Evolutionary conservation across 2,329 filamentous ascomycete genomes (phyloP), one percentile per base, ranked within the genome.

Genomic region (Waltergamsia citrina): DNA sequence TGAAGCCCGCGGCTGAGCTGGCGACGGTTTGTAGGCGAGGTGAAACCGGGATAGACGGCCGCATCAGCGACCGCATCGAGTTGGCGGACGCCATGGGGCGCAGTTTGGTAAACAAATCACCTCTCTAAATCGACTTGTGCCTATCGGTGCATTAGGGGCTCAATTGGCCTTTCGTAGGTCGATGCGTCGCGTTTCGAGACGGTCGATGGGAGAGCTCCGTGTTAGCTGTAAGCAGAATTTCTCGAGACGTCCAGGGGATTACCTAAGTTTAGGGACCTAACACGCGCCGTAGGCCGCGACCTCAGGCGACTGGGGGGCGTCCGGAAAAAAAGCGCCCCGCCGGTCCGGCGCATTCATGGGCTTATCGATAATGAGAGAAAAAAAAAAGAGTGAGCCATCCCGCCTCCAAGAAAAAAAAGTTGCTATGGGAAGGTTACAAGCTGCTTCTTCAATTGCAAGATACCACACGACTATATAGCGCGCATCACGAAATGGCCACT

Each of bases 41-140:
- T 45, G 52, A 45, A 43, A 49, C 43, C 31, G 49, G 43, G 35
- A 56, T 36, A 42, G 50, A 40, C 32, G 57, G 54, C 50, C 54
- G 53, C 36, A 53, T 51, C 46, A 65, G 63, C 54, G 52, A 62
- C 48, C 56, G 65, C 42, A 60, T 55, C 43, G 54, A 62, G 45
- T 51, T 60, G 41, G 44, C 47, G 40, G 59, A 56, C 25, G 59
- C 59, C 60, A 63, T 63, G 36, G 38, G 42, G 41, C 40, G 29
- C 26, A 28, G 10, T 15, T 25, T 21, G n/a, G 9, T 18, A 7
- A 21, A n/a, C n/a, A n/a, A n/a, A n/a, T n/a, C n/a, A 14, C 14
- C 5, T 28, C 17, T 9, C n/a, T n/a, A n/a, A n/a, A n/a, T n/a
- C n/a, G n/a, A n/a, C n/a, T n/a, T n/a, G n/a, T n/a, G n/a, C n/a